Evolutionary conservation across 768 basidiomycete genomes (phyloP), one percentile per base, ranked within the genome.

Genomic region (Mycena venus): DNA sequence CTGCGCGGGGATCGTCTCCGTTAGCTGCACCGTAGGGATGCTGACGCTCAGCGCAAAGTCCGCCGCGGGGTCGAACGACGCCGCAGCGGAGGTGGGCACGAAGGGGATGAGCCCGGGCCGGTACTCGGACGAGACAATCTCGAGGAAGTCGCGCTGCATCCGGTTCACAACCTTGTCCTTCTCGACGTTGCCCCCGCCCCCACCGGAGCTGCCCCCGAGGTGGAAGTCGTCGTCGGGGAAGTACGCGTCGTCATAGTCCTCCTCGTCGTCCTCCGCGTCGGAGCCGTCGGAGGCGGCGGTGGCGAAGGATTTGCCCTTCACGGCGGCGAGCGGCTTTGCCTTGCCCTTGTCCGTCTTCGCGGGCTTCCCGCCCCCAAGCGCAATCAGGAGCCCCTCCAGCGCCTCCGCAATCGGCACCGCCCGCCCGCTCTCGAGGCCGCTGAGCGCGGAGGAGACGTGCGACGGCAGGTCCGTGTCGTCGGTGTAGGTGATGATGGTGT

Each of bases 401-500:
- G 87, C 86, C 58, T 87, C 86, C 64, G 84, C 83, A 40, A 93
- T 83, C 0, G 89, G 79, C 23, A 83, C 79, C 1, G 91, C 78
- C 7, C 83, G 78, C 64, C 84, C 81, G 8, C 84, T 83, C 0
- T 89, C 80, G 25, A 93, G 80, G 27, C 83, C 83, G n/a, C n/a
- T n/a, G n/a, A n/a, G n/a, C n/a, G n/a, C 84, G 12, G 80, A 75
- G 65, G 85, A 79, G 19, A 93, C 70, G 19, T 83, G 81, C 0
- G 83, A 67, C 0, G 88, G 83, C 10, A 90, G 76, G 36, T 87
- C 85, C 4, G 79, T 79, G 67, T 90, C 88, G 42, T 87, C 84
- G 17, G 89, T 85, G 73, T 90, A 92, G 63, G 90, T n/a, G n/a
- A n/a, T 87, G 77, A 93, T 87, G 0, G 86, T 84, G 79, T 94